Base-by-base conservation (phyloP, 805 yeast genomes). In the Candida silvatica region DNA sequence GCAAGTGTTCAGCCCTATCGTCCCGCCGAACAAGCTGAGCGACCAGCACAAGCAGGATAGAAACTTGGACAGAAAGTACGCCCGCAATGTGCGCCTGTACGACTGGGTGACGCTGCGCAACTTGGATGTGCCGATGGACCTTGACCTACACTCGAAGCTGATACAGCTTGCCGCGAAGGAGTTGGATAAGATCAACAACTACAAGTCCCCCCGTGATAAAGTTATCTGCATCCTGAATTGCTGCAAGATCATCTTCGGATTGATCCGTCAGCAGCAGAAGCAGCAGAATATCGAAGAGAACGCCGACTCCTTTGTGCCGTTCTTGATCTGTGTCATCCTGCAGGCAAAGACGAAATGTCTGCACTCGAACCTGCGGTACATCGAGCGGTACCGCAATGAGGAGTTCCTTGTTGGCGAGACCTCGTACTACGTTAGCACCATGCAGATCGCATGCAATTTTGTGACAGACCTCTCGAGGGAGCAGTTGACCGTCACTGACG, bases 271-370 rank as follows among this genome's bases (percentile, higher is more conserved):
- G 40, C 56, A 57, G 33, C 58, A 52, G 37, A 57, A 53, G 35
- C 39, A 42, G 32, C 46, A 42, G 29, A 59, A 69, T 33, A 67
- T 76, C 36, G 81, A 77, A 39, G 90, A 83, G 46, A 88, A 87
- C 45, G 99, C 99, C 0, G 99, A 92, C 58, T 75, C 83, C 26
- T 92, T 92, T 56, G 70, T 92, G n/a, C 98, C 99, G 0, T 54
- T 90, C 28, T 62, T 92, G 35, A 86, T 92, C 18, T 80, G 77
- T 45, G 81, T 90, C 8, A 71, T 88, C 2, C 55, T 90, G 31
- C 78, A 77, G 46, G 76, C 90, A 2, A 73, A 74, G 37, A 75
- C 86, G 1, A 61, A 61, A 27, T 60, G 75, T 44, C 58, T 92
- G n/a, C 68, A 74, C 12, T 83, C 95, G 7, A 90, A 90, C 51